Base-by-base conservation (phyloP, 495 filamentous ascomycete genomes). In the Glonium stellatum region DNA sequence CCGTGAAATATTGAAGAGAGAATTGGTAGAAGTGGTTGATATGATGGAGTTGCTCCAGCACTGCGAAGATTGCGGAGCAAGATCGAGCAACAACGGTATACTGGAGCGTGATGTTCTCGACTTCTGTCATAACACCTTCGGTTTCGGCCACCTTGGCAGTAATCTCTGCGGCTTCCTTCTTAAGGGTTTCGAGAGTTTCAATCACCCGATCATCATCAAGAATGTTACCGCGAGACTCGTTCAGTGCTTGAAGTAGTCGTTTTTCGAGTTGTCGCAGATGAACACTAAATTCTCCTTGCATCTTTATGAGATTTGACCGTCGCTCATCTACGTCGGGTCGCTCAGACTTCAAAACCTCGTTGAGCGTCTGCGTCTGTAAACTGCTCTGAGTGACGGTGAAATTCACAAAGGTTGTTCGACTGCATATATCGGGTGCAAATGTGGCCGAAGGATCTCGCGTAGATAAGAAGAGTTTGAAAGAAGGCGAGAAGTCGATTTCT, bases 21-120 rank as follows among this genome's bases (percentile, higher is more conserved):
- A 99, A 97, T 67, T 97, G 93, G 71, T 99, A 99, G 77, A 97
- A 97, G 78, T 97, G 95, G 70, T 99, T 96, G 71, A 99, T 84
- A 68, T 96, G 92, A 71, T 96, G 92, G 48, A 99, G 85, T 72
- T 97, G 92, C 75, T 97, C 95, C 50, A 99, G 79, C 25, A 97
- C 89, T 19, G 93, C 90, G 75, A 97, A 97, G 23, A 97, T 91
- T 50, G 92, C 90, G 75, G 91, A 95, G 81, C 93, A 99, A 39
- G 93, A 89, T 65, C 84, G 82, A 47, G 93, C 93, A 73, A 97
- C 89, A 64, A 91, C 84, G 68, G 86, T 87, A 80, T 97, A 97
- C 73, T 95, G 86, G 58, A 86, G 79, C 22, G 93, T 99, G 71
- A 97, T 92, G 66, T 84, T 86, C 64, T 97, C 93, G 15, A 99